Evolutionary conservation across 2,329 filamentous ascomycete genomes (phyloP).

Genomic region (Ascomycota sp.): DNA sequence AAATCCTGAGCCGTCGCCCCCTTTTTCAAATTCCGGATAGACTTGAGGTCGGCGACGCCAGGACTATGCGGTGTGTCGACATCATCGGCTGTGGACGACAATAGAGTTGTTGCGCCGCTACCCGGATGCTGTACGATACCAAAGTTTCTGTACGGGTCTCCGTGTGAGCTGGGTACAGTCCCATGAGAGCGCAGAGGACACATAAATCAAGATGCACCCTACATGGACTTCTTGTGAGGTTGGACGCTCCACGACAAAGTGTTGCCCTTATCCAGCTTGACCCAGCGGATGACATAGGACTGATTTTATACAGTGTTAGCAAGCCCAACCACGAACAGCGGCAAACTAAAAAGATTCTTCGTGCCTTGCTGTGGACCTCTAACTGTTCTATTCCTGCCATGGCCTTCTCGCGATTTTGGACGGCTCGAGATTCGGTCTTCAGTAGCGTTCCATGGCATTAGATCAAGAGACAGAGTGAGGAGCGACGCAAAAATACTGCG

Average conservation of each 20-base stretch:
- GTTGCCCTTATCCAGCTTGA: slow-evolving; percentile 72
- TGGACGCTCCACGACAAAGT: slow-evolving; percentile 97
- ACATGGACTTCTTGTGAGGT: slow-evolving; percentile 94
- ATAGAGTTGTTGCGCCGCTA: slow-evolving; percentile 32
- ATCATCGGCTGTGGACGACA: slow-evolving; percentile 21
- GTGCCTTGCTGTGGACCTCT: slow-evolving; percentile 91
- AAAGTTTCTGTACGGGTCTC: slow-evolving; percentile 46
- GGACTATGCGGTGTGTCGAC: slow-evolving; percentile 22
- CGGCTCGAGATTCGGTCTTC: neutral
- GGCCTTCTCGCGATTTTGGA: neutral
- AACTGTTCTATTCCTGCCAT: slow-evolving; percentile 96
- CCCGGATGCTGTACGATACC: slow-evolving; percentile 95
- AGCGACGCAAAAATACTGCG: too few species aligned
- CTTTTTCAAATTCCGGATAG: slow-evolving; percentile 29
- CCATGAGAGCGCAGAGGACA: too few species aligned
- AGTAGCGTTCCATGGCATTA: too few species aligned
- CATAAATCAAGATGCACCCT: slow-evolving; percentile 3
- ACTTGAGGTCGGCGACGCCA: slow-evolving; percentile 22
- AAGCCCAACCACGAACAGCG: neutral
- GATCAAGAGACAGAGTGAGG: too few species aligned
- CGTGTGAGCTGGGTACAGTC: neutral
- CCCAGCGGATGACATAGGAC: slow-evolving; percentile 98
- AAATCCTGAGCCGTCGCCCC: slow-evolving; percentile 43
- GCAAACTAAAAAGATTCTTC: neutral
- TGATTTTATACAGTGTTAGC: slow-evolving; percentile 15